These are phyloP conservation scores for Physcomitrium patens DNA, from an alignment of 225 moss, liverwort and hornwort species.

Conservation along the genomic window DNA sequence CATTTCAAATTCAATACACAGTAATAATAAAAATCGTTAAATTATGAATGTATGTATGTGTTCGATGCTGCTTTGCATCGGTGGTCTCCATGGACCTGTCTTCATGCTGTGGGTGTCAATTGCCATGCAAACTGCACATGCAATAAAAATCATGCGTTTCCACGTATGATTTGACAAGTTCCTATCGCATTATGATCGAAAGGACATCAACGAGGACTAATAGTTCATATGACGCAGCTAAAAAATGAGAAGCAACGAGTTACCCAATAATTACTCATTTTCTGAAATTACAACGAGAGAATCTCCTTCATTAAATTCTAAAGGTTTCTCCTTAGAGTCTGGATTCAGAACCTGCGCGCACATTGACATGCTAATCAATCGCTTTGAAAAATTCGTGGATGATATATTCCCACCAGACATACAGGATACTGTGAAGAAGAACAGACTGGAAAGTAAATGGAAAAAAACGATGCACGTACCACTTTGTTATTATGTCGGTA, in stretches of 20 bases:
- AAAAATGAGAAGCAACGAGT: background rate
- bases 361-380: slow-evolving; percentile 18
- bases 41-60: background rate
- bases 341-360: slow-evolving; percentile 64
- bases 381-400: background rate
- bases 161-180: background rate
- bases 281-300: slow-evolving; percentile 69
- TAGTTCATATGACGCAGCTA: slow-evolving; percentile 14
- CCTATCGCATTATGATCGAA: background rate
- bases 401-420: slow-evolving; percentile 12
- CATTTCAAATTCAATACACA: too few relatives aligned
- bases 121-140: slow-evolving; percentile 20
- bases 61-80: background rate
- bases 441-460: background rate
- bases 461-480: slow-evolving; percentile 35
- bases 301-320: slow-evolving; percentile 47
- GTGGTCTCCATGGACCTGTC: slow-evolving; percentile 8
- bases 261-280: slow-evolving; percentile 38
- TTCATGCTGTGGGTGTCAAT: slow-evolving; percentile 20
- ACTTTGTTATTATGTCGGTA: slow-evolving; percentile 62
- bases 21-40: background rate
- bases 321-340: slow-evolving; percentile 40
- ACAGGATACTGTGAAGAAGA: background rate
- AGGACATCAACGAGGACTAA: background rate
- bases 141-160: slow-evolving; percentile 22